Conservation (phyloP, 352 stramenopile genomes). For the Pythium brassicae region DNA sequence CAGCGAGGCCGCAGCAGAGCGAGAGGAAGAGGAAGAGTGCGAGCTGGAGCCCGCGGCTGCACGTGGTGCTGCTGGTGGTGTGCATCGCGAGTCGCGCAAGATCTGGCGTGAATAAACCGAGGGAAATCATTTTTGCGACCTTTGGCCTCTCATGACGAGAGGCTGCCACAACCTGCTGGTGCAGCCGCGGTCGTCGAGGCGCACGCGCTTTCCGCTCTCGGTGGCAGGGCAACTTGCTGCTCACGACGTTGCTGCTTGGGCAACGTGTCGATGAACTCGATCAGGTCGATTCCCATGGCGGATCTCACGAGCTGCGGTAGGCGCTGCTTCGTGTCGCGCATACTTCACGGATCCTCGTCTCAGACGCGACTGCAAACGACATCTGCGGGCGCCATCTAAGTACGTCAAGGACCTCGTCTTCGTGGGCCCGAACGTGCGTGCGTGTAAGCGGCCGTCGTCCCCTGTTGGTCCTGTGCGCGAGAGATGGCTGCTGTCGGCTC, state of each 20-base stretch:
- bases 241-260: conserved; percentile 94
- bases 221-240: conserved; percentile 93
- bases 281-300: conserved; percentile 94
- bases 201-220: conserved; percentile 86
- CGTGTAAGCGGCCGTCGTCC: not conserved
- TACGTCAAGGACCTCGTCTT: conserved; percentile 99
- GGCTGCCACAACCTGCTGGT: too few relatives aligned
- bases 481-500: not conserved
- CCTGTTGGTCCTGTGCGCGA: not conserved
- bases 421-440: conserved; percentile 94
- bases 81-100: too few relatives aligned
- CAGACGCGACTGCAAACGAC: conserved; percentile 78
- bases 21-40: too few relatives aligned
- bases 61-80: too few relatives aligned
- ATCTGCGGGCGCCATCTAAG: conserved; percentile 96
- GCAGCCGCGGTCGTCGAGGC: conserved; percentile 88
- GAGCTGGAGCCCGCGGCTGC: too few relatives aligned
- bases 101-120: too few relatives aligned
- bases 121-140: too few relatives aligned
- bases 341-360: conserved; percentile 94
- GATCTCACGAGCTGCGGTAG: conserved; percentile 65
- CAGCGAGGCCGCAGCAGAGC: too few relatives aligned
- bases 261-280: conserved; percentile 97
- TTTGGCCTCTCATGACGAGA: too few relatives aligned
- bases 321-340: not conserved